Evolutionary conservation across 2,329 filamentous ascomycete species (phyloP), one percentile per base, ranked within the genome.

Genomic region (Aphanoascus verrucosus): DNA sequence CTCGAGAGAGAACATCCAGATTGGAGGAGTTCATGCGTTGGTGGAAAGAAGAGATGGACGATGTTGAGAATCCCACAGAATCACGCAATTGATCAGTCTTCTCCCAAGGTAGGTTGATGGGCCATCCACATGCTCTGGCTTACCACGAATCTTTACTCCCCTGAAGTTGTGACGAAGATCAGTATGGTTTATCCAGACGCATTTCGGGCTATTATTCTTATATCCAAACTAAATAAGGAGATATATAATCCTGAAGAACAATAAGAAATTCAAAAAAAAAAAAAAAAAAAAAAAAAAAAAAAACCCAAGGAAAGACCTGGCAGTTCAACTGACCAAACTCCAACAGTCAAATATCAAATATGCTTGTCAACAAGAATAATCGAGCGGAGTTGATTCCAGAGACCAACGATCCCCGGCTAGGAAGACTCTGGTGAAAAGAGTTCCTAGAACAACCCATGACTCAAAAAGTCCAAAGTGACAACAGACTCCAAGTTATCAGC

Each of bases 31-130:
- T 81, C 61, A 66, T 70, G 55, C 59, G 63, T 1, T 81, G 78
- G 77, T 81, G 77, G 78, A 66, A 73, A 35, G 74, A 78, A 43
- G 77, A 80, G 61, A 69, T 49, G 17, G 34, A 28, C 14, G 45
- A 45, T 5, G 15, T 40, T 28, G 15, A 40, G 14, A n/a, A 40
- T n/a, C 14, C 11, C 31, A 9, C 9, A 20, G 20, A 38, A 42
- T 12, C n/a, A 47, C 6, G 35, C 3, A 2, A 54, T 57, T 57
- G 58, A 62, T 57, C 59, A 57, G 42, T 55, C 61, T 60, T 62
- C 57, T 4, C 4, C 23, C 23, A 37, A 50, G 37, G 40, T 41
- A 43, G 31, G 45, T 38, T 32, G 7, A 37, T 37, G 5, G 28
- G 45, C 12, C 20, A 17, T 47, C 14, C 3, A 14, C 9, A 23